Percentiles rank a stretch among this genome's conserved stretches.
phyloP scores from a whole-genome alignment of 345 rosid species.

The Gossypium anomalum region DNA sequence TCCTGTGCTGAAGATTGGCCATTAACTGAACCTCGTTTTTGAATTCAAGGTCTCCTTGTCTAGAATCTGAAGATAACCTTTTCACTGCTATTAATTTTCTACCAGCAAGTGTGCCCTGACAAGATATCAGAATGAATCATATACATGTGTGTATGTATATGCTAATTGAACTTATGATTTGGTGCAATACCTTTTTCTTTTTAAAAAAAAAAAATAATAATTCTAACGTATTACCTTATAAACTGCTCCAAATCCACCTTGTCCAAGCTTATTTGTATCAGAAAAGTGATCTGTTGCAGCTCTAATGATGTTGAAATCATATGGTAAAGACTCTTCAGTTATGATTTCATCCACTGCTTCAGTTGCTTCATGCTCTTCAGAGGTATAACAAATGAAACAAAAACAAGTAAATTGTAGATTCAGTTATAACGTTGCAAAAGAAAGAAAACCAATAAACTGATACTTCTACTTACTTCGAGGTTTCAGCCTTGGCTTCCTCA shows the following conservation, averaged over 20 bases:
- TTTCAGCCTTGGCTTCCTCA: constrained; percentile 16
- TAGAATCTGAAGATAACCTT: background rate
- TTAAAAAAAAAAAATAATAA: no score
- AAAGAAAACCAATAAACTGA: background rate
- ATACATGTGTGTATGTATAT: no score
- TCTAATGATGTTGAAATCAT: constrained; percentile 24
- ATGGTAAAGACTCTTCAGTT: constrained; percentile 18
- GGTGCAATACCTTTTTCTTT: background rate
- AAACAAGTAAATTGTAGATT: background rate
- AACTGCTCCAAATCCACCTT: constrained; percentile 53
- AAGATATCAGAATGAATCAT: no score
- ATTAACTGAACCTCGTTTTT: background rate
- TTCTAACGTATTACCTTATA: constrained; percentile 28
- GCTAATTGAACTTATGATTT: background rate
- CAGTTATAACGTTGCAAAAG: background rate
- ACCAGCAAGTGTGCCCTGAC: no score
- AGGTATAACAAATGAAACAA: background rate
- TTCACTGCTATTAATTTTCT: no score
- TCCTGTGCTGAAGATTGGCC: background rate
- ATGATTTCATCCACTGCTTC: constrained; percentile 16
- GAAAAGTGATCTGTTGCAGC: constrained; percentile 39
- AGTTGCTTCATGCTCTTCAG: background rate
- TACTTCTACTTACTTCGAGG: constrained; percentile 21
- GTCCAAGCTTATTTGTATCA: constrained; percentile 35
- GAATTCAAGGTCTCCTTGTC: background rate